Evolutionary conservation across 108 stramenopile species (phyloP), one percentile per base, ranked within the genome.

Genomic region (Mayamaea pseudoterrestris): DNA sequence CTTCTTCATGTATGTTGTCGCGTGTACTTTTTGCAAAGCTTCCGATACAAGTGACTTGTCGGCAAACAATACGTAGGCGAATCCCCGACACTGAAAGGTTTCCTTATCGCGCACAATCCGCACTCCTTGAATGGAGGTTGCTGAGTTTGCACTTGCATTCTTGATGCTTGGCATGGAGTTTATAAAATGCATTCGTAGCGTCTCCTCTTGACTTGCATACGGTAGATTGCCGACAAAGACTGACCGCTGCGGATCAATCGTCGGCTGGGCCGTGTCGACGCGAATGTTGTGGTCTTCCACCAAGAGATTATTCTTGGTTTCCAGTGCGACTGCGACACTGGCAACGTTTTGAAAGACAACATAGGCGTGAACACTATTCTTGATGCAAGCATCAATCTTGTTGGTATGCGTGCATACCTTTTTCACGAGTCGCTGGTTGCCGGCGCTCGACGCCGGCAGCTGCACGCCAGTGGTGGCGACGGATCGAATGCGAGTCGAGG

Each of bases 181-280:
- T n/a, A n/a, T n/a, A 58, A 89, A 89, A 41, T 79, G 77, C 18
- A 63, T 45, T 27, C 70, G 66, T 32, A 89, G 40, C 2, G 70
- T 55, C 32, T 60, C 58, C 68, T 89, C 87, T 11, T 81, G 77
- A 39, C 20, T 20, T 3, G 87, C 64, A 41, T 83, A 81, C 0
- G 87, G 82, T 8, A 89, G 49, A 37, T 81, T 81, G 6, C 87
- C 87, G 0, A 78, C 77, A 63, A 89, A 89, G 5, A 89, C 80
- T 9, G 73, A 73, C 16, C 76, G 69, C 0, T 55, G 29, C 2
- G 80, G 52, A 44, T 86, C 80, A 30, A 68, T 61, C 0, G 60
- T 66, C 30, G 21, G 72, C 55, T 1, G 51, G 11, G 59, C 50
- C 36, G 62, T 53, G 65, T 78, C 58, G 44, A 73, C 70, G 41